These are phyloP conservation scores for Zymoseptoria crescenta DNA, from an alignment of 2,329 filamentous ascomycete genomes.

Conservation along the genomic window DNA sequence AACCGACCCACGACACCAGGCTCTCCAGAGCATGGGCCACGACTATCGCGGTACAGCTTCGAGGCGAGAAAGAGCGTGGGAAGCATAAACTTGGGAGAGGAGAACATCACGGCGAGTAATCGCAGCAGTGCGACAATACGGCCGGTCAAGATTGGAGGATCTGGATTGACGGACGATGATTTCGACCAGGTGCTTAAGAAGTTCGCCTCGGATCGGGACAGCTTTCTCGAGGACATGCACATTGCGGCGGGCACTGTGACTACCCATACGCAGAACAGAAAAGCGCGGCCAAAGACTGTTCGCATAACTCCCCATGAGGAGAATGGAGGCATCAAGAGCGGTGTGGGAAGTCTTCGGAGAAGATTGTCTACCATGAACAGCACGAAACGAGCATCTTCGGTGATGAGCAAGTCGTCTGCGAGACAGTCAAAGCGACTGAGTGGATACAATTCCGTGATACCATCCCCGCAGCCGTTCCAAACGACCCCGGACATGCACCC, in stretches of 20 bases:
- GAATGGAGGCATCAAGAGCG: conserved; percentile 44
- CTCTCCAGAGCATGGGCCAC: conserved; percentile 31
- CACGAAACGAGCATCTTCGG: conserved; percentile 74
- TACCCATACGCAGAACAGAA: conserved; percentile 36
- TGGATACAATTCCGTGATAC: conserved; percentile 98
- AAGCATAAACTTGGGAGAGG: conserved; percentile 39
- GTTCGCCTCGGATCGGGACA: conserved; percentile 90
- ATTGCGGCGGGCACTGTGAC: conserved; percentile 74
- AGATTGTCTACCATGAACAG: conserved; percentile 97
- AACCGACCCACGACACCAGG: conserved; percentile 41
- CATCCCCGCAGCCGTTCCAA: conserved; percentile 82
- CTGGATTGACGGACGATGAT: conserved; percentile 52
- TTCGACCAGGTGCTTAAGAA: conserved; percentile 90
- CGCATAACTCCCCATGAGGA: conserved; percentile 68
- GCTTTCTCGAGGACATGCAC: conserved; percentile 84
- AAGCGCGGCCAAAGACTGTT: conserved; percentile 69
- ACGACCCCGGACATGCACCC: conserved; percentile 91
- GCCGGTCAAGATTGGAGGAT: conserved; percentile 33
- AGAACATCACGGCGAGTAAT: conserved; percentile 50
- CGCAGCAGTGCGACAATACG: conserved; percentile 58
- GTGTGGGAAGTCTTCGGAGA: conserved; percentile 79
- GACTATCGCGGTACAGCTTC: conserved; percentile 38
- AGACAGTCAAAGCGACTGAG: conserved; percentile 83
- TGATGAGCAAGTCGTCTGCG: conserved; percentile 59
- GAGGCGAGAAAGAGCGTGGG: conserved; percentile 45